A percentile compares a stretch with the other conserved stretches of the same genome.
Conservation (phyloP, 345 rosid species). For the Rubroshorea leprosula region DNA sequence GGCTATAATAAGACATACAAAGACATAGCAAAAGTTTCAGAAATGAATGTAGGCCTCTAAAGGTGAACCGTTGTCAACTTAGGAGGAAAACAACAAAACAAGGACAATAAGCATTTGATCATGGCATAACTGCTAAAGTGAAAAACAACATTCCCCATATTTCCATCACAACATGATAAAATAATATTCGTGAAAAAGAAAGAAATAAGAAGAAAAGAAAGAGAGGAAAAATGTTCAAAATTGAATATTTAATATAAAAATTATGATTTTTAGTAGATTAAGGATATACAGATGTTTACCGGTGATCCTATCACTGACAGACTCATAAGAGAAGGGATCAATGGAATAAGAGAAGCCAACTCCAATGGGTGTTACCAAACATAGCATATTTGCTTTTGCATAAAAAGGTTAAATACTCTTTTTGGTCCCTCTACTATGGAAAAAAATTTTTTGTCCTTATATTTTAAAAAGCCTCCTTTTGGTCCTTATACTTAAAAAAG, state of each 20-base stretch:
- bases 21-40: slow-evolving; percentile 27
- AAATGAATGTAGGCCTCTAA: slow-evolving; percentile 19
- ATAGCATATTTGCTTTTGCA: slow-evolving; percentile 92
- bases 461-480: no score
- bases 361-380: slow-evolving; percentile 87
- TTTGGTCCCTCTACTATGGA: no score
- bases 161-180: slow-evolving; percentile 1
- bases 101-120: slow-evolving; percentile 23
- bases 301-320: slow-evolving; percentile 72
- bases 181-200: slow-evolving; percentile 28
- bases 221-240: not conserved
- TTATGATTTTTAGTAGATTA: slow-evolving; percentile 19
- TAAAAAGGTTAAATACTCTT: no score
- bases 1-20: slow-evolving; percentile 50
- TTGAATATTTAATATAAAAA: slow-evolving; percentile 27
- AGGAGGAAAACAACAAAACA: slow-evolving; percentile 23
- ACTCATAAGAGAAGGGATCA: slow-evolving; percentile 52
- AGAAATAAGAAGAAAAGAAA: not conserved
- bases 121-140: slow-evolving; percentile 30
- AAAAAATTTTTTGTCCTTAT: no score
- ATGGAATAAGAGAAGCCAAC: slow-evolving; percentile 94
- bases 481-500: no score
- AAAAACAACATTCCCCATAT: not conserved
- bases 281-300: slow-evolving; percentile 40
- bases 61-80: slow-evolving; percentile 26